These are phyloP conservation scores for Claviceps paspali DNA, from an alignment of 2,329 filamentous ascomycete species.

Conservation along the genomic window DNA sequence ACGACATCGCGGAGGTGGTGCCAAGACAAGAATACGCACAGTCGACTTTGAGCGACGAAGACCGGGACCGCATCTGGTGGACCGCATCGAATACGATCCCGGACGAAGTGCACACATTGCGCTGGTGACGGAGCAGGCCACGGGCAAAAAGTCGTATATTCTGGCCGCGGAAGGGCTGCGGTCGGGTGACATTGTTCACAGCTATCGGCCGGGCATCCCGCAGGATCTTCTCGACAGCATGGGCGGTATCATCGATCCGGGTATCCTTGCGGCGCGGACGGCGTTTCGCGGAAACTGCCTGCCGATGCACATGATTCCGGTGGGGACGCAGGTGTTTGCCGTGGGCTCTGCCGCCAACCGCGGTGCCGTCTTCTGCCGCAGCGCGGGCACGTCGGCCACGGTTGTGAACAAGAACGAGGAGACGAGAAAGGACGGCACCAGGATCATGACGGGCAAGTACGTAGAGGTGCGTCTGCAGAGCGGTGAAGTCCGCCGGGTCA, in stretches of 20 bases:
- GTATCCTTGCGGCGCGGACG: slow-evolving; percentile 89
- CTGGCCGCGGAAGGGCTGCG: slow-evolving; percentile 90
- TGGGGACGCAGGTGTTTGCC: slow-evolving; percentile 86
- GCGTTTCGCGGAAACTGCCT: slow-evolving; percentile 90
- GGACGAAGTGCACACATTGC: slow-evolving; percentile 89
- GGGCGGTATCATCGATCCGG: slow-evolving; percentile 85
- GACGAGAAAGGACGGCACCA: slow-evolving; percentile 41
- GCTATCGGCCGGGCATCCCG: slow-evolving; percentile 81
- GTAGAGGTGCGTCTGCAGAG: slow-evolving; percentile 81
- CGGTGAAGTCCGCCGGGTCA: slow-evolving; percentile 79
- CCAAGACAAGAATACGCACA: slow-evolving; percentile 78
- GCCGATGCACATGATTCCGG: slow-evolving; percentile 86
- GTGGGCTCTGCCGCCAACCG: slow-evolving; percentile 63
- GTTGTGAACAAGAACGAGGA: slow-evolving; percentile 81
- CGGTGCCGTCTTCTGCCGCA: slow-evolving; percentile 81
- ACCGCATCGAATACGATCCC: slow-evolving; percentile 92
- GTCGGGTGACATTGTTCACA: slow-evolving; percentile 81
- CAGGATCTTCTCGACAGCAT: slow-evolving; percentile 75
- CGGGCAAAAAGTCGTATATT: slow-evolving; percentile 72
- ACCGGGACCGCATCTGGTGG: slow-evolving; percentile 73
- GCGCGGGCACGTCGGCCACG: slow-evolving; percentile 81
- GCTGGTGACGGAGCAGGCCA: slow-evolving; percentile 60
- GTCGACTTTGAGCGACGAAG: slow-evolving; percentile 74
- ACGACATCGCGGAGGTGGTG: slow-evolving; percentile 81
- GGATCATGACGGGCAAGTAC: slow-evolving; percentile 54